Evolutionary conservation across 192 early-diverging fungal species (phyloP).

Genomic region (Linnemannia hyalina): DNA sequence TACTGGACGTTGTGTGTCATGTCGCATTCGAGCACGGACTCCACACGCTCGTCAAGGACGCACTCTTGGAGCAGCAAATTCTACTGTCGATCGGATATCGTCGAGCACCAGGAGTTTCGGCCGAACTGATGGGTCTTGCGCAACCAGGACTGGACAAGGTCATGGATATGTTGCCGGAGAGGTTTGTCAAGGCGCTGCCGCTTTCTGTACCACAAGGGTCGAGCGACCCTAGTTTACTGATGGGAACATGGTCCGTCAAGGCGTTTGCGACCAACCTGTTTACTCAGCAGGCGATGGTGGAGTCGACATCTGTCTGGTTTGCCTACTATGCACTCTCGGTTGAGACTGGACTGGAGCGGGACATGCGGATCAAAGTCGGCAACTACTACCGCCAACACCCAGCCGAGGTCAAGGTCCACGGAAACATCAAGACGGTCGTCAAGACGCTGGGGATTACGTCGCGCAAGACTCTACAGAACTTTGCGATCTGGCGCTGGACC

Average conservation of each 20-base stretch:
- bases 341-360: constrained; percentile 58
- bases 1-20: constrained; percentile 30
- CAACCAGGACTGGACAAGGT: constrained; percentile 44
- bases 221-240: constrained; percentile 60
- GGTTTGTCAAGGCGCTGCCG: constrained; percentile 56
- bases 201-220: constrained; percentile 43
- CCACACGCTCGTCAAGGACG: constrained; percentile 31
- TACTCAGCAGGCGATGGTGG: constrained; percentile 62
- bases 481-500: constrained; percentile 64
- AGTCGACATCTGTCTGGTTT: constrained; percentile 60
- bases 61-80: constrained; percentile 45
- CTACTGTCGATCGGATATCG: constrained; percentile 46
- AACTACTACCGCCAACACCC: constrained; percentile 42
- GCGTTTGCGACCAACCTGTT: constrained; percentile 57
- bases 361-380: constrained; percentile 45
- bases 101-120: constrained; percentile 38
- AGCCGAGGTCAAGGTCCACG: constrained; percentile 29
- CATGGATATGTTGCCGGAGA: constrained; percentile 50
- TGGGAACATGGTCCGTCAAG: constrained; percentile 63
- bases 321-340: constrained; percentile 59
- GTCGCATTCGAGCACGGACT: constrained; percentile 28
- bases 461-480: constrained; percentile 60
- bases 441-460: constrained; percentile 41
- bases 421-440: constrained; percentile 48
- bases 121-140: constrained; percentile 50